Conservation (phyloP, 805 yeast species). For the Saturnispora serradocipensis region DNA sequence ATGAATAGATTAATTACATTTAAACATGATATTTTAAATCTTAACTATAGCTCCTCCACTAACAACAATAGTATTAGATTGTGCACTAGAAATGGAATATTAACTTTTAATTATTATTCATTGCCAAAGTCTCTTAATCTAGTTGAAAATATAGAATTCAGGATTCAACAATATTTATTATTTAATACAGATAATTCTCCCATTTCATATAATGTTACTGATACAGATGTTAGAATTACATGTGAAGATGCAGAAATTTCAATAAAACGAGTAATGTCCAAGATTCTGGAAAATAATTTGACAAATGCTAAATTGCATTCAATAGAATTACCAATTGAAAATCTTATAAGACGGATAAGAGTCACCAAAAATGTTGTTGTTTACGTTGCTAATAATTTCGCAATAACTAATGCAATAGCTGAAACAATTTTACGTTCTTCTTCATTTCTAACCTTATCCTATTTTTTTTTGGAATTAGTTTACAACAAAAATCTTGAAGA, state of each 20-base stretch:
- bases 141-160: constrained; percentile 45
- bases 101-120: constrained; percentile 45
- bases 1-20: constrained; percentile 80
- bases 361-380: constrained; percentile 15
- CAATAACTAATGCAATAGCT: background rate
- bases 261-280: constrained; percentile 40
- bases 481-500: background rate
- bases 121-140: constrained; percentile 16
- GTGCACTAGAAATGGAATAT: constrained; percentile 51
- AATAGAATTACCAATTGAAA: constrained; percentile 35
- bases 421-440: constrained; percentile 12
- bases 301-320: constrained; percentile 40
- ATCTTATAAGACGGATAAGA: constrained; percentile 40
- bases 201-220: constrained; percentile 20
- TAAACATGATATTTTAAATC: constrained; percentile 46
- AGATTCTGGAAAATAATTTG: constrained; percentile 49
- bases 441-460: constrained; percentile 15
- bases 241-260: constrained; percentile 40
- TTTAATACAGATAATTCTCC: constrained; percentile 30
- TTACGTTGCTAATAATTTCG: constrained; percentile 18
- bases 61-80: constrained; percentile 17
- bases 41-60: constrained; percentile 29
- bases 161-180: constrained; percentile 77
- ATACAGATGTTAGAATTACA: constrained; percentile 32
- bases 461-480: constrained; percentile 11